Base-by-base conservation (phyloP, 352 stramenopile species). In the Globisporangium solare region DNA sequence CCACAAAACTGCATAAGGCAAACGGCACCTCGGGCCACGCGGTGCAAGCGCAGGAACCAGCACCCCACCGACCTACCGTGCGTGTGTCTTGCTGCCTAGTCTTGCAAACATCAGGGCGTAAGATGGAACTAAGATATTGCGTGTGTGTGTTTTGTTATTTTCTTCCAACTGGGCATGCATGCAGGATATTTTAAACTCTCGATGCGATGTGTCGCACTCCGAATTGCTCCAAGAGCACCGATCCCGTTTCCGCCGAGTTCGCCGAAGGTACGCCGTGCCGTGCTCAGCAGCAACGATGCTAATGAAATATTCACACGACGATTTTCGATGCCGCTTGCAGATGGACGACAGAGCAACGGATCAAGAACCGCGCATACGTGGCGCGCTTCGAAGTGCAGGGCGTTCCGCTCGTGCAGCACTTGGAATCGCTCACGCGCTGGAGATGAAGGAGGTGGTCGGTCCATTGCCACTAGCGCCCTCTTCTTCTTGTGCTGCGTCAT, bases 181-280 rank as follows among this genome's bases (percentile, higher is more conserved):
- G 39, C 63, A 90, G 74, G 59, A 76, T 12, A 86, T 90, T 13
- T 67, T 90, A 43, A 90, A 90, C 61, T 86, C 80, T 8, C 72
- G 77, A 8, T 80, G 72, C 52, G 72, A 90, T 50, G 35, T 78
- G 39, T 68, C 74, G 12, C 78, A 80, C 37, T 80, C 70, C 24
- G 68, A 87, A 21, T 62, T 90, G 31, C 66, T 90, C 27, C 78
- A 82, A 51, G 77, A 90, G 61, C 80, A 90, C 60, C 73, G 80
- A 18, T 70, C 65, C 43, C 80, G 72, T 7, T 88, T 85, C 48
- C 77, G 77, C 42, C 66, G 67, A 50, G 73, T 79, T 32, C 78
- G 78, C 42, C 64, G 72, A 66, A 72, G 76, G 80, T 88, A 37
- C 2, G 54, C 48, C 5, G 4, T 12, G 10, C 48, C 37, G 15